Base-by-base conservation (phyloP, 768 basidiomycete genomes). In the Xanthoconium purpureum region DNA sequence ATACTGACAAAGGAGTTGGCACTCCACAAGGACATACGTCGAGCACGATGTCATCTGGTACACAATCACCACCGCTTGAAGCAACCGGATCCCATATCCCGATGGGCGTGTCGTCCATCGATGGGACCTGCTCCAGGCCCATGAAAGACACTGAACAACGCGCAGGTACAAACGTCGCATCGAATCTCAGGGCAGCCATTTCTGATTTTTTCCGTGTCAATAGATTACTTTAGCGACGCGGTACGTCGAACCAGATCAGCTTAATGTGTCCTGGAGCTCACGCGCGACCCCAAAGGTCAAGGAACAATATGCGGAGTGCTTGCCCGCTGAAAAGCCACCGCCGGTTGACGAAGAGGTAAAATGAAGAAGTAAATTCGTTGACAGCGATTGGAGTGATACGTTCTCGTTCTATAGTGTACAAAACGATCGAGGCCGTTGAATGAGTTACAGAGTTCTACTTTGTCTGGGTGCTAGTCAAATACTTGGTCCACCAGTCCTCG, bases 401-500 rank as follows among this genome's bases (percentile, higher is more conserved):
- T 52, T 52, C 49, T 17, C 38, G 36, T 12, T 47, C n/a, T 4
- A 7, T 47, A 20, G 4, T 56, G 51, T 60, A 66, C 47, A 29
- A 43, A 43, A 53, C 32, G 18, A 36, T 35, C 30, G 46, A 47
- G n/a, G 45, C 20, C 44, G 48, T 29, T 24, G 36, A 9, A 10
- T 15, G 30, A 32, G 8, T n/a, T 24, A 51, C 13, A 24, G 24
- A 24, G 33, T 45, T 56, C 47, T 63, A 72, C 46, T 58, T 55
- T 42, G 44, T 28, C 35, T 56, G 38, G 7, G 39, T 38, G 24
- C 53, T 47, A 12, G 52, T 65, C 62, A 88, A 64, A 62, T 84
- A 74, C 15, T 66, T 77, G 17, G 71, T 72, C 92, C 93, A 97
- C 93, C 94, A 96, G 59, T 86, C 83, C 67, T 87, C 89, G 66